These are phyloP conservation scores for Naganishia albida DNA, from an alignment of 1,284 basidiomycete species.

Conservation along the genomic window DNA sequence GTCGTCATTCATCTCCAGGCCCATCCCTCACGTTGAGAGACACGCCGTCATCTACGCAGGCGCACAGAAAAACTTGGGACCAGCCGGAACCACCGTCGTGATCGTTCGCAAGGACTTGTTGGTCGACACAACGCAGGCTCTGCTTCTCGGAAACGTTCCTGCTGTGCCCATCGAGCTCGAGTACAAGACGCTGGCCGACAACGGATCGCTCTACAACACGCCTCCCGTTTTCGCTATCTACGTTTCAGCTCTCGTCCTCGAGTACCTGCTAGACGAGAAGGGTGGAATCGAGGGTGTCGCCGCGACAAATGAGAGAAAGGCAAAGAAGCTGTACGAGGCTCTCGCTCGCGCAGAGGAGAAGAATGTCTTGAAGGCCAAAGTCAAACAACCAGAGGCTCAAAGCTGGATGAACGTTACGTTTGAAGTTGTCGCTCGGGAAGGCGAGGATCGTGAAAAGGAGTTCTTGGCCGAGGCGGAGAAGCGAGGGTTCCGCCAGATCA, in stretches of 20 bases:
- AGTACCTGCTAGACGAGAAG: slow-evolving; percentile 61
- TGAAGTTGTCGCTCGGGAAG: slow-evolving; percentile 66
- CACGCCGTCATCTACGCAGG: slow-evolving; percentile 96
- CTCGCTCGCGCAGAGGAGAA: slow-evolving; percentile 69
- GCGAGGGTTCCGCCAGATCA: slow-evolving; percentile 76
- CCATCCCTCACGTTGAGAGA: slow-evolving; percentile 80
- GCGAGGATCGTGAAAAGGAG: slow-evolving; percentile 65
- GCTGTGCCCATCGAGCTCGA: slow-evolving; percentile 63
- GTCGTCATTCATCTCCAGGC: slow-evolving; percentile 95
- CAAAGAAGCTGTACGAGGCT: slow-evolving; percentile 69
- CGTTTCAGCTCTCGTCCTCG: slow-evolving; percentile 82
- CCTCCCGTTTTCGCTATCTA: slow-evolving; percentile 93
- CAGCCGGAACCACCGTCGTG: slow-evolving; percentile 86
- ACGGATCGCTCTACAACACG: slow-evolving; percentile 88
- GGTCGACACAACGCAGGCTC: slow-evolving; percentile 78
- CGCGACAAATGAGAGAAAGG: slow-evolving; percentile 69
- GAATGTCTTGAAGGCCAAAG: slow-evolving; percentile 69
- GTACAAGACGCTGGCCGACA: slow-evolving; percentile 82
- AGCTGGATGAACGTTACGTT: slow-evolving; percentile 96
- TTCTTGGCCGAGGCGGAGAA: slow-evolving; percentile 79
- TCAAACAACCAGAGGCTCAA: slow-evolving; percentile 65
- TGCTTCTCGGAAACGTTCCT: slow-evolving; percentile 69
- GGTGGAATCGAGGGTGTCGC: slow-evolving; percentile 75
- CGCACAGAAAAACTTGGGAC: slow-evolving; percentile 99
- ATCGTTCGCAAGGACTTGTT: slow-evolving; percentile 92